These are phyloP conservation scores for Leucoagaricus sp. DNA, from an alignment of 1,284 basidiomycete species.

Conservation along the genomic window DNA sequence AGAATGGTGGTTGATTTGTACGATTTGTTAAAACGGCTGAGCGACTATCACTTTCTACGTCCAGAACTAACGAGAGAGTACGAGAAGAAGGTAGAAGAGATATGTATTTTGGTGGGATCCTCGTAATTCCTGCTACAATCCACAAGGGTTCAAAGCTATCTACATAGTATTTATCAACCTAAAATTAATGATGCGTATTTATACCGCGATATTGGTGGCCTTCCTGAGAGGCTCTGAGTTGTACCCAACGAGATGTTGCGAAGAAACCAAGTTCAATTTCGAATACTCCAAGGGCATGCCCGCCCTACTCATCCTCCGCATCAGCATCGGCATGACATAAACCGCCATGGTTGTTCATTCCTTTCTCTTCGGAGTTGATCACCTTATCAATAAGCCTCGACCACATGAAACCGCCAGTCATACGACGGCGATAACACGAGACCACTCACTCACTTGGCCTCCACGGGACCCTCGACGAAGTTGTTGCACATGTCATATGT, in stretches of 20 bases:
- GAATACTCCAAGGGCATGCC: neutral
- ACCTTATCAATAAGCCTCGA: neutral
- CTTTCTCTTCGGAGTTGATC: neutral
- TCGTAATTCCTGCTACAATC: neutral
- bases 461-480: neutral
- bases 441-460: neutral
- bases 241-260: neutral
- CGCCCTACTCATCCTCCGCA: neutral
- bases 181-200: neutral
- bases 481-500: neutral
- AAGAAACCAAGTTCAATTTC: neutral
- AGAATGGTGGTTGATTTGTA: neutral
- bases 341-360: neutral
- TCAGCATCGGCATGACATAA: neutral
- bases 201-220: neutral
- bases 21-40: constrained; percentile 3
- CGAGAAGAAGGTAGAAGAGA: constrained; percentile 5
- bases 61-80: constrained; percentile 9
- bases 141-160: too few relatives aligned
- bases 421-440: neutral
- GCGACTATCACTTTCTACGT: constrained; percentile 6
- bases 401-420: neutral
- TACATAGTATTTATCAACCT: neutral
- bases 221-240: neutral
- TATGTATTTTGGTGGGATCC: constrained; percentile 1